Conservation (phyloP, 1,284 basidiomycete species). For the Apiotrichum gamsii region DNA sequence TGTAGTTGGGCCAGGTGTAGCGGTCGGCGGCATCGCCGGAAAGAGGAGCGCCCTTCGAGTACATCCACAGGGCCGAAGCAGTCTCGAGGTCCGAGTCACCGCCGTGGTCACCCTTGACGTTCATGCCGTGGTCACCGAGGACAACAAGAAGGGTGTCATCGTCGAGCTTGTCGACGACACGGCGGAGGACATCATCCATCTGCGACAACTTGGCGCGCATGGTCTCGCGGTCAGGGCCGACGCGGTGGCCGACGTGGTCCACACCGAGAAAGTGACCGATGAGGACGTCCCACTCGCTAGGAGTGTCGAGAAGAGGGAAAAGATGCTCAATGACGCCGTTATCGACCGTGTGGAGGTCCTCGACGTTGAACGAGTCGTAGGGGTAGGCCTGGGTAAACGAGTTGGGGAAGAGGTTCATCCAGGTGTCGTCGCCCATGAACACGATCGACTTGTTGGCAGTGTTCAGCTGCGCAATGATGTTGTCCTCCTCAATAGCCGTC, state of each 20-base stretch:
- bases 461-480: constrained; percentile 57
- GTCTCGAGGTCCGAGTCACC: constrained; percentile 85
- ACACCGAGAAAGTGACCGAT: constrained; percentile 96
- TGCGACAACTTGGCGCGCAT: constrained; percentile 81
- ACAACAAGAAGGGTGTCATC: constrained; percentile 84
- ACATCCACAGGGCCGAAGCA: constrained; percentile 83
- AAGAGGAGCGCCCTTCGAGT: constrained; percentile 55
- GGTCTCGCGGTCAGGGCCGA: constrained; percentile 78
- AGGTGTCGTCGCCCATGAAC: constrained; percentile 96
- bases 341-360: constrained; percentile 94
- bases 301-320: constrained; percentile 65
- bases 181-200: constrained; percentile 72
- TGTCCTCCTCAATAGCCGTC: constrained; percentile 80
- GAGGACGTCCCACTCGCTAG: constrained; percentile 64
- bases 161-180: constrained; percentile 60
- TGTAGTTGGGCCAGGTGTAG: constrained; percentile 50
- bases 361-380: constrained; percentile 97
- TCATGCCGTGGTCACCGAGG: constrained; percentile 97
- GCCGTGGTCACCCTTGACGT: constrained; percentile 87
- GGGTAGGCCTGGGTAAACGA: constrained; percentile 70
- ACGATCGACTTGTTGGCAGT: constrained; percentile 49
- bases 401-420: constrained; percentile 80
- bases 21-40: constrained; percentile 40
- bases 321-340: constrained; percentile 76
- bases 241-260: constrained; percentile 91